These are phyloP conservation scores for Scopulariopsis brevicaulis DNA, from an alignment of 2,329 filamentous ascomycete genomes.

Conservation along the genomic window DNA sequence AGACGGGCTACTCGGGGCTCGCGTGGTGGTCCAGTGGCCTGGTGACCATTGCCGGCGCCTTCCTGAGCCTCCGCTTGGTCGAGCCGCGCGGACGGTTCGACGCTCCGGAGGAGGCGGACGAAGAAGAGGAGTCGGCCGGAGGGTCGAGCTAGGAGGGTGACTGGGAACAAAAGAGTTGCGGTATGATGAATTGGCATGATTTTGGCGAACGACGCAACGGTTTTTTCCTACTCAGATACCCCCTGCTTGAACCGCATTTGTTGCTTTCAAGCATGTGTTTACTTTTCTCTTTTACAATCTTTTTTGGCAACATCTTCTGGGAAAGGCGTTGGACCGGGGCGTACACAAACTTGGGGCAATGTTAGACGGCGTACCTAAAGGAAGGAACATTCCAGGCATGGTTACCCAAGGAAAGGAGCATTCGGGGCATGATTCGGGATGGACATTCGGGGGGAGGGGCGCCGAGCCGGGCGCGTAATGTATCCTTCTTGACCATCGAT, in stretches of 20 bases:
- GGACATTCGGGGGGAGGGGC: neutral
- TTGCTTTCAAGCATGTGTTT: neutral
- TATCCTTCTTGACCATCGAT: too few species aligned
- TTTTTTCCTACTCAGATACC: conserved; percentile 5
- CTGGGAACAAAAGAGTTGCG: neutral
- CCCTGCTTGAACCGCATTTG: conserved; percentile 8
- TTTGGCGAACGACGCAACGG: neutral
- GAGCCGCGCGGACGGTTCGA: conserved; percentile 37
- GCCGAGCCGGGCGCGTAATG: too few species aligned
- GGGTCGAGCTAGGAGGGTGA: neutral
- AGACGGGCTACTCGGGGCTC: conserved; percentile 72
- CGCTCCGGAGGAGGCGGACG: neutral
- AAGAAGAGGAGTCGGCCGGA: neutral
- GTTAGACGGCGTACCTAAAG: neutral
- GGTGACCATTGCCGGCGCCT: conserved; percentile 63
- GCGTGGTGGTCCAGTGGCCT: conserved; percentile 87
- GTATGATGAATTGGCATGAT: neutral
- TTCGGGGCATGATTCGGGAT: neutral
- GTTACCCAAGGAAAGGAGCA: neutral
- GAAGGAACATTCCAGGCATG: neutral
- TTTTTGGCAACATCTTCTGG: neutral
- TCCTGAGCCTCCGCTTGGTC: conserved; percentile 65
- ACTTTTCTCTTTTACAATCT: neutral
- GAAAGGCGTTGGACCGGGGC: neutral
- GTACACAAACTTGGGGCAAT: neutral